Evolutionary conservation across 306 rosid species (phyloP).

Genomic region (Corylus heterophylla): DNA sequence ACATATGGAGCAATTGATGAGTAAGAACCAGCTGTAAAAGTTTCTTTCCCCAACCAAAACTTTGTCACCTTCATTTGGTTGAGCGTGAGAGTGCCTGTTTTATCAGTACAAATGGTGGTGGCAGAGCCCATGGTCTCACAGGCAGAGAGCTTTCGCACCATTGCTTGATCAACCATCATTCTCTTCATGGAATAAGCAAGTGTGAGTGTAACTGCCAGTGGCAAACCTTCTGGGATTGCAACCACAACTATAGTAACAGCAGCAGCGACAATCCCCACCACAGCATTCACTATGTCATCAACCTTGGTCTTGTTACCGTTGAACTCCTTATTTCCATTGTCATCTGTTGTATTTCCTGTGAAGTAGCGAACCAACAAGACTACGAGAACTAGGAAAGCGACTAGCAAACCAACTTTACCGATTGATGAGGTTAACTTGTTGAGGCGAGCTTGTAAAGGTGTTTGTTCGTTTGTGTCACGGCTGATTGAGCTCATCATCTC

Average conservation of each 20-base stretch:
- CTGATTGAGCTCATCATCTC: constrained; percentile 26
- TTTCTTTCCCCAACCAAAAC: constrained; percentile 34
- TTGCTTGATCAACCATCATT: constrained; percentile 36
- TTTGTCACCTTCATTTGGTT: constrained; percentile 45
- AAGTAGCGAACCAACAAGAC: constrained; percentile 14
- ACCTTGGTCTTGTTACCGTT: constrained; percentile 6
- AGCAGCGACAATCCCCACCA: constrained; percentile 19
- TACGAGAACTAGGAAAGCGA: constrained; percentile 20
- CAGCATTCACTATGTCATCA: constrained; percentile 11
- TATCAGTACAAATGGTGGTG: constrained; percentile 31
- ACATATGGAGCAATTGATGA: constrained; percentile 11
- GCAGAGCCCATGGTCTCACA: constrained; percentile 41
- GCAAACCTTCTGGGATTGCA: constrained; percentile 40
- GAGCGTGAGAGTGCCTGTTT: constrained; percentile 31
- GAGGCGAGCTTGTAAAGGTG: not conserved
- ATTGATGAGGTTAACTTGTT: not conserved
- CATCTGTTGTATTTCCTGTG: constrained; percentile 18
- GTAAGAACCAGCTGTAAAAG: not conserved
- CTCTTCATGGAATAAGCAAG: constrained; percentile 41
- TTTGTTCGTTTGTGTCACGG: constrained; percentile 8
- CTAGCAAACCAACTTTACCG: constrained; percentile 17
- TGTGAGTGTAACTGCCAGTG: constrained; percentile 26
- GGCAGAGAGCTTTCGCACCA: constrained; percentile 34
- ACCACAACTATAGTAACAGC: constrained; percentile 32
- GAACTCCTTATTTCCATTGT: constrained; percentile 18